phyloP scores from a whole-genome alignment of 306 rosid species.

The Citrullus colocynthis region DNA sequence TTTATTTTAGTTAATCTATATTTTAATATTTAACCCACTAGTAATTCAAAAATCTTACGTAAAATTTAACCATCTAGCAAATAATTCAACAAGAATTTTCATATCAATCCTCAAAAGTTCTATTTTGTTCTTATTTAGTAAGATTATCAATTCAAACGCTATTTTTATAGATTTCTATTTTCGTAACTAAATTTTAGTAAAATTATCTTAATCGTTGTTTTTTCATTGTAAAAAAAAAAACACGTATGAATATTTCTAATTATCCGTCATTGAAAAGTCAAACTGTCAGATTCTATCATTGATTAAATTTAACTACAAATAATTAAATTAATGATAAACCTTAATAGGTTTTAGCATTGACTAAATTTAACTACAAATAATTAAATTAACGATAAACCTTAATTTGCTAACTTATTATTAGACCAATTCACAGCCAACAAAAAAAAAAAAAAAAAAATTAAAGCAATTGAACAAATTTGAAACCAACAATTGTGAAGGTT shows the following conservation, averaged over 20 bases:
- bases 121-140: neutral
- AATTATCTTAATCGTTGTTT: neutral
- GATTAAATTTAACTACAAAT: neutral
- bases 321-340: constrained; percentile 10
- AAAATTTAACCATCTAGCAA: too few species aligned
- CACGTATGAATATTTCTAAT: neutral
- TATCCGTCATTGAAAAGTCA: neutral
- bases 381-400: constrained; percentile 12
- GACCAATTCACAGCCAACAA: neutral
- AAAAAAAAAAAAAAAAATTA: neutral
- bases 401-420: neutral
- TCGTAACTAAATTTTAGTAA: neutral
- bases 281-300: neutral
- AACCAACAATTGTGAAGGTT: neutral
- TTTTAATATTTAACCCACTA: too few species aligned
- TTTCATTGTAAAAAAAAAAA: neutral
- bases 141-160: neutral
- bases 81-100: too few species aligned
- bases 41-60: too few species aligned
- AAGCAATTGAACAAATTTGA: neutral
- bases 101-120: neutral
- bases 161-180: neutral
- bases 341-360: neutral
- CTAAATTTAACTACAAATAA: neutral
- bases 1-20: too few species aligned